Evolutionary conservation across 176 grass and related monocot genomes (phyloP).

Genomic region (Tillandsia fasciculata): DNA sequence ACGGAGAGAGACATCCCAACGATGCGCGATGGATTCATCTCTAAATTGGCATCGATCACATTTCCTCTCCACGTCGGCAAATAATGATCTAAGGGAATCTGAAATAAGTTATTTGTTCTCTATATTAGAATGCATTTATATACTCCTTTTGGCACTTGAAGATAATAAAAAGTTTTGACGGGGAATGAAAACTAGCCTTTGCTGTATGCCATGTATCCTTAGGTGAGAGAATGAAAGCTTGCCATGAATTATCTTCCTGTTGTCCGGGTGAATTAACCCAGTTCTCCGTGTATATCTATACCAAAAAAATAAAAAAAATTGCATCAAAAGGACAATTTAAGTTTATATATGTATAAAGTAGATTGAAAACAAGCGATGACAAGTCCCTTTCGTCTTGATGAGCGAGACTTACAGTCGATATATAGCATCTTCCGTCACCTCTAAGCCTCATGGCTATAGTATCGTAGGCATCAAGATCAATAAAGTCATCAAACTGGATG

Average conservation of each 20-base stretch:
- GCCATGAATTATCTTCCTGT: constrained; percentile 93
- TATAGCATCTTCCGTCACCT: constrained; percentile 94
- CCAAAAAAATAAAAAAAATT: constrained; percentile 6
- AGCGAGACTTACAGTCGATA: constrained; percentile 67
- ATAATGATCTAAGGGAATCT: constrained; percentile 75
- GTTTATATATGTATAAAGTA: background rate
- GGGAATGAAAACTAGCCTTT: constrained; percentile 47
- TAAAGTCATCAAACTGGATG: constrained; percentile 79
- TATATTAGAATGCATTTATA: background rate
- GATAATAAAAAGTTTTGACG: background rate
- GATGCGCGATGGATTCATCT: constrained; percentile 89
- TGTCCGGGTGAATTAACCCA: constrained; percentile 92
- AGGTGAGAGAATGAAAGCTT: constrained; percentile 69
- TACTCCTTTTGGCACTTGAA: background rate
- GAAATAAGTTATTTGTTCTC: constrained; percentile 12
- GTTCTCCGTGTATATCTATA: constrained; percentile 96
- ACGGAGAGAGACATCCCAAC: constrained; percentile 82
- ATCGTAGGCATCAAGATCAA: constrained; percentile 89
- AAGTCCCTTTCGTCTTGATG: too few relatives aligned
- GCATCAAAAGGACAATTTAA: background rate
- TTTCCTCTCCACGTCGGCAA: constrained; percentile 82
- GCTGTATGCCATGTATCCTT: constrained; percentile 46
- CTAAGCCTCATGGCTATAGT: constrained; percentile 90
- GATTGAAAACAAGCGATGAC: too few relatives aligned
- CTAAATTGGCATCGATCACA: constrained; percentile 56